phyloP scores from a whole-genome alignment of 257 asterid species.

The Petrea volubilis region DNA sequence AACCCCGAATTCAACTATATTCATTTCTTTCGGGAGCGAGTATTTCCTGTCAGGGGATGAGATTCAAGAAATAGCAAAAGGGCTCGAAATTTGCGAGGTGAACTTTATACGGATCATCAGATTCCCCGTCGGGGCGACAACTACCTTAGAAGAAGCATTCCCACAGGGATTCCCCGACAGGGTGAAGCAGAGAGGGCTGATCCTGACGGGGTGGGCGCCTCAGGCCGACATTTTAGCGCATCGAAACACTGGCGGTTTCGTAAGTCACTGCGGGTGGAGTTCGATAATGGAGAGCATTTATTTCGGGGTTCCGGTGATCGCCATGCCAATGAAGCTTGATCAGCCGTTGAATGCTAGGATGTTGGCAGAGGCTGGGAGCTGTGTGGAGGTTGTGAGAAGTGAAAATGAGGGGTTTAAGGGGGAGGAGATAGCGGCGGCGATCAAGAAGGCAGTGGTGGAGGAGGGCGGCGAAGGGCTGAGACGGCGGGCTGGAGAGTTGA shows the following conservation, averaged over 20 bases:
- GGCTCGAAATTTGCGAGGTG: constrained; percentile 31
- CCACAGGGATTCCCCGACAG: constrained; percentile 40
- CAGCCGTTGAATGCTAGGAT: constrained; percentile 31
- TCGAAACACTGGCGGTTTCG: constrained; percentile 33
- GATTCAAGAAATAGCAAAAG: constrained; percentile 37
- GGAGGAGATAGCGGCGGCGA: constrained; percentile 29
- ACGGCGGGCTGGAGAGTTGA: constrained; percentile 30
- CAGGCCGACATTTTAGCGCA: constrained; percentile 36
- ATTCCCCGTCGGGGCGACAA: constrained; percentile 25
- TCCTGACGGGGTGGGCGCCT: constrained; percentile 43
- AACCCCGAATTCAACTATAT: constrained; percentile 29
- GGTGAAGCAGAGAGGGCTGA: constrained; percentile 29
- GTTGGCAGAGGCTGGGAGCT: constrained; percentile 28
- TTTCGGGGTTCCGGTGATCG: constrained; percentile 41
- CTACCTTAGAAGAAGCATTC: constrained; percentile 14
- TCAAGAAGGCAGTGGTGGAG: constrained; percentile 32
- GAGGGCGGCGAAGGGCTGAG: constrained; percentile 25
- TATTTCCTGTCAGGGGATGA: constrained; percentile 35
- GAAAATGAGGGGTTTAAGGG: constrained; percentile 22
- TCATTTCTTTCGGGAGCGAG: constrained; percentile 48
- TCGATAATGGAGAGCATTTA: constrained; percentile 33
- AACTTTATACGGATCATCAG: constrained; percentile 39
- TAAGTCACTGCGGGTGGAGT: constrained; percentile 52
- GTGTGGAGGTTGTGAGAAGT: constrained; percentile 34
- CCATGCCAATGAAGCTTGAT: constrained; percentile 41